A percentile compares a stretch with the other conserved stretches of the same genome.
Conservation (phyloP, 2,329 filamentous ascomycete species). For the Periconia macrospinosa region DNA sequence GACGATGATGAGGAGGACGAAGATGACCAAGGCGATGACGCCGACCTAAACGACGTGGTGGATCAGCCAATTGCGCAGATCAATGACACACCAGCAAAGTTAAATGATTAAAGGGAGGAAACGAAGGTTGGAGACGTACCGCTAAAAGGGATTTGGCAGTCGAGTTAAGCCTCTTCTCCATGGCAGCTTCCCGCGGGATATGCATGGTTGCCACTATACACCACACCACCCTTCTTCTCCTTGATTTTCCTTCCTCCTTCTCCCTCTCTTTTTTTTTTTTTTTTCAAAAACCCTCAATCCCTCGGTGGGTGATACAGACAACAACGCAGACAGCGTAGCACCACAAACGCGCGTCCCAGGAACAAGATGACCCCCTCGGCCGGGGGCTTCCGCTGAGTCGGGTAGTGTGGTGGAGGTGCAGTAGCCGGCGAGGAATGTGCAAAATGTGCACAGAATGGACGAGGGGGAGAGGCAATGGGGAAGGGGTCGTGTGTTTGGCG, state of each 20-base stretch:
- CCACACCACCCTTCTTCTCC: neutral
- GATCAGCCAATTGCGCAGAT: conserved; percentile 6
- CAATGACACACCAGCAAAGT: neutral
- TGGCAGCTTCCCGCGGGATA: conserved; percentile 23
- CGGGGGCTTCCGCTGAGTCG: too few relatives aligned
- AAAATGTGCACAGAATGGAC: too few relatives aligned
- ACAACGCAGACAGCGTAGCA: too few relatives aligned
- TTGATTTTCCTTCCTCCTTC: neutral
- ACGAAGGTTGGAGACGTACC: conserved; percentile 22
- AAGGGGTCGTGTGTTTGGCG: too few relatives aligned
- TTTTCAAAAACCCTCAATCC: too few relatives aligned
- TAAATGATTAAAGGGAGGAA: neutral
- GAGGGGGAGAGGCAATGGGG: too few relatives aligned
- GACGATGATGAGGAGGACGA: conserved; percentile 36
- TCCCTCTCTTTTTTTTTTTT: neutral
- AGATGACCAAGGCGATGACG: conserved; percentile 30
- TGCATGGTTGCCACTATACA: conserved; percentile 24
- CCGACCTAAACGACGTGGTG: conserved; percentile 21
- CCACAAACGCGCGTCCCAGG: too few relatives aligned
- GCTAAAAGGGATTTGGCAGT: conserved; percentile 27
- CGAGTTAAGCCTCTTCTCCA: conserved; percentile 26
- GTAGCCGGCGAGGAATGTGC: too few relatives aligned
- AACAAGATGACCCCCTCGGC: too few relatives aligned
- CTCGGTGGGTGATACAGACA: too few relatives aligned
- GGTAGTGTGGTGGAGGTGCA: too few relatives aligned